phyloP scores from a whole-genome alignment of 768 basidiomycete genomes.

The Suillus discolor region DNA sequence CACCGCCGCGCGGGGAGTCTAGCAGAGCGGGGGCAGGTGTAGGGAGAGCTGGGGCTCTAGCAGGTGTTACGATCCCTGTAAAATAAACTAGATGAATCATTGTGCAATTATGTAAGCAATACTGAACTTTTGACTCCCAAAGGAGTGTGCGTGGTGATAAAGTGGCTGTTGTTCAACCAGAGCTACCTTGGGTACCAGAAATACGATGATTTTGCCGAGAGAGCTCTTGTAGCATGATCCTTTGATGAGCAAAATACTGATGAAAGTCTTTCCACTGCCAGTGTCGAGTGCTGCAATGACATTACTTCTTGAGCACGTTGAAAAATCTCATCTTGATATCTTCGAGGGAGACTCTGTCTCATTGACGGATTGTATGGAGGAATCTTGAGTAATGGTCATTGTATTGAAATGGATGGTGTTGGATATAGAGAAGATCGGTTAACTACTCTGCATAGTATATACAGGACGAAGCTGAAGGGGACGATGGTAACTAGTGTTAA shows the following conservation, averaged over 20 bases:
- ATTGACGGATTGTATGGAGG: constrained; percentile 25
- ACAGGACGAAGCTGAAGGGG: background rate
- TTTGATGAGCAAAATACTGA: constrained; percentile 68
- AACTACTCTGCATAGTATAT: constrained; percentile 1
- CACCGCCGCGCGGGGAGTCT: no score
- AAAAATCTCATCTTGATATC: constrained; percentile 61
- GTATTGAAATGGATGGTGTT: background rate
- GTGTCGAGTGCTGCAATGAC: constrained; percentile 63
- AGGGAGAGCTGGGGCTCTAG: no score
- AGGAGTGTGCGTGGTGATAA: constrained; percentile 63
- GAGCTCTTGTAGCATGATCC: constrained; percentile 58
- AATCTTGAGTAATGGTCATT: constrained; percentile 7
- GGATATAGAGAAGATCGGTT: constrained; percentile 36
- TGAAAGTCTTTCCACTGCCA: constrained; percentile 63
- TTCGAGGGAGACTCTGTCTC: constrained; percentile 46
- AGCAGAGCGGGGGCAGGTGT: no score
- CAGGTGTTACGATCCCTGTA: no score
- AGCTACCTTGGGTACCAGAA: constrained; percentile 84
- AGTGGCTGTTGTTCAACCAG: constrained; percentile 84
- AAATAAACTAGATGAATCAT: no score
- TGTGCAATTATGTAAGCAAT: no score
- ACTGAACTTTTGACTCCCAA: constrained; percentile 63
- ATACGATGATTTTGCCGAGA: constrained; percentile 65
- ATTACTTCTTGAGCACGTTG: constrained; percentile 50
- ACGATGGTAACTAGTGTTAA: background rate